Conservation (phyloP, 495 filamentous ascomycete species). For the Chaetomium fimeti region DNA sequence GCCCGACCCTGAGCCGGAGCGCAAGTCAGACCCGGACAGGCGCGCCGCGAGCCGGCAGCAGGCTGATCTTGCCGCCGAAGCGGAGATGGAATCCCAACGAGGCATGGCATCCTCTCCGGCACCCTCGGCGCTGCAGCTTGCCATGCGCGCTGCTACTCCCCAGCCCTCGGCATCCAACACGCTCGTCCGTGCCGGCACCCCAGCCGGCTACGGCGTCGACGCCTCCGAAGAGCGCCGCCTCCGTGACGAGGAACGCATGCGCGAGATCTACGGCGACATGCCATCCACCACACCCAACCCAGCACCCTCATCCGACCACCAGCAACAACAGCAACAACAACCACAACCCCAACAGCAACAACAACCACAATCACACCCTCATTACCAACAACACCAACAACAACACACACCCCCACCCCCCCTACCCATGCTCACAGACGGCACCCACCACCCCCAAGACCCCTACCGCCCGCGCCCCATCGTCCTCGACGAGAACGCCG, state of each 20-base stretch:
- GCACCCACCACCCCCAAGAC: conserved; percentile 24
- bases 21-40: conserved; percentile 13
- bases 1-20: conserved; percentile 29
- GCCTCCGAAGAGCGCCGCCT: conserved; percentile 34
- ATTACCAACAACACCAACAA: background rate
- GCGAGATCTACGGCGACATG: conserved; percentile 54
- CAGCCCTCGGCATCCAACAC: conserved; percentile 10
- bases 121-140: conserved; percentile 18
- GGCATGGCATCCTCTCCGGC: conserved; percentile 22
- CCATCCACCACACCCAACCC: conserved; percentile 21
- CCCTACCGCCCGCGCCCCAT: conserved; percentile 25
- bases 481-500: conserved; percentile 36
- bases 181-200: conserved; percentile 13
- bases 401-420: no score
- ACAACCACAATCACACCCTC: background rate
- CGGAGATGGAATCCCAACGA: conserved; percentile 1
- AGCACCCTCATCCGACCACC: conserved; percentile 14
- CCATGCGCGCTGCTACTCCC: conserved; percentile 20
- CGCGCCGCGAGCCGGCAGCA: background rate
- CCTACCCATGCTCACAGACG: conserved; percentile 6
- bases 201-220: conserved; percentile 29
- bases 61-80: background rate
- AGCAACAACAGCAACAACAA: background rate
- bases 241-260: conserved; percentile 51
- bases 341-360: background rate